Conservation (phyloP, 129 eudicot species). For the Logfia minima region DNA sequence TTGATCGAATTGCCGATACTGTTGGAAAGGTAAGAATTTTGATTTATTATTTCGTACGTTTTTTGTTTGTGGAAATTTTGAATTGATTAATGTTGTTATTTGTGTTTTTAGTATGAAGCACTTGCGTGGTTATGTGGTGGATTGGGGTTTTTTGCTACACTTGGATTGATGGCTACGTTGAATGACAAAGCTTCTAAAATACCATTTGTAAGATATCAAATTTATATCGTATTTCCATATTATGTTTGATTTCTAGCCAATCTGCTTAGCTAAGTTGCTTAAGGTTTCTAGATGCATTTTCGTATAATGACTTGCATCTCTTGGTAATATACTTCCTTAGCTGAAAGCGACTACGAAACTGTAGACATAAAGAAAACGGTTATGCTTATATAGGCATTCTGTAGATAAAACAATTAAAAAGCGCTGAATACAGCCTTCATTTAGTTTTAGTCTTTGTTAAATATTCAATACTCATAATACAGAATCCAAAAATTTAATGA, state of each 20-base stretch:
- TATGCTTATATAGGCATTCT: not conserved
- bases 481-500: too few species aligned
- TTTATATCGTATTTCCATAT: not conserved
- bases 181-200: constrained; percentile 85
- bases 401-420: too few species aligned
- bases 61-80: not conserved
- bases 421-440: too few species aligned
- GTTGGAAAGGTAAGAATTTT: constrained; percentile 64
- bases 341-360: not conserved
- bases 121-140: constrained; percentile 95
- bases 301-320: not conserved
- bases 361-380: not conserved
- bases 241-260: not conserved
- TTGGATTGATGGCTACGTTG: constrained; percentile 78
- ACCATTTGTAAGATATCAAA: constrained; percentile 77
- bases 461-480: too few species aligned
- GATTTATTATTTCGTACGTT: not conserved
- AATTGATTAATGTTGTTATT: not conserved
- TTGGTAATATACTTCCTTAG: not conserved
- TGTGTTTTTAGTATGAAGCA: constrained; percentile 80
- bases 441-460: too few species aligned
- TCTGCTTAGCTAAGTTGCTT: not conserved
- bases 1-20: constrained; percentile 93
- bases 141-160: constrained; percentile 64
- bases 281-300: too few species aligned